phyloP scores from a whole-genome alignment of 331 rosid species.

The Acacia concinna region DNA sequence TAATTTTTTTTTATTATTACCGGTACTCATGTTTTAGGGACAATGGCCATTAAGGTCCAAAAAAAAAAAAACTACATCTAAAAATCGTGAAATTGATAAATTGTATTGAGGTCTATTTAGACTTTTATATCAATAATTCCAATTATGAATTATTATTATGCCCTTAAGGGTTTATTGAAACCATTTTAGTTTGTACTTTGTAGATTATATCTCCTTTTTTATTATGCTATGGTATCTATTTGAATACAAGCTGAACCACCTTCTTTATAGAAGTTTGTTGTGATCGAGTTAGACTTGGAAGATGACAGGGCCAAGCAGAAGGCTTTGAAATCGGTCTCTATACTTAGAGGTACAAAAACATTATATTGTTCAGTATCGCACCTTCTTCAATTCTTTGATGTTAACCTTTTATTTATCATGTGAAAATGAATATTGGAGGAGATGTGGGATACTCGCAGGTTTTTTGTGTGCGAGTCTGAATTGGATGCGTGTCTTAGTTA shows the following conservation, averaged over 20 bases:
- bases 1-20: no score
- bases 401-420: neutral
- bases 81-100: no score
- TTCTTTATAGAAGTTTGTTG: slow-evolving; percentile 55
- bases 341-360: slow-evolving; percentile 66
- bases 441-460: neutral
- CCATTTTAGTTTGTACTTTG: no score
- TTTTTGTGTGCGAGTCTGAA: neutral
- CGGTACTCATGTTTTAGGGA: no score
- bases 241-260: slow-evolving; percentile 32
- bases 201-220: slow-evolving; percentile 22
- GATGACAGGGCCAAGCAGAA: slow-evolving; percentile 84
- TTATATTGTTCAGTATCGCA: neutral
- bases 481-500: neutral
- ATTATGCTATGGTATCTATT: slow-evolving; percentile 7
- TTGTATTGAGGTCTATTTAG: no score
- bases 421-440: neutral
- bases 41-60: no score
- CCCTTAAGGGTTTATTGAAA: no score
- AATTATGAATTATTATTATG: no score
- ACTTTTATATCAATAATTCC: no score
- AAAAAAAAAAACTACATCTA: no score
- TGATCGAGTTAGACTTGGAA: slow-evolving; percentile 64
- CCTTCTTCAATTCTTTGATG: neutral
- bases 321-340: slow-evolving; percentile 73